Conservation (phyloP, 805 yeast genomes). For the Phaffomyces opuntiae region DNA sequence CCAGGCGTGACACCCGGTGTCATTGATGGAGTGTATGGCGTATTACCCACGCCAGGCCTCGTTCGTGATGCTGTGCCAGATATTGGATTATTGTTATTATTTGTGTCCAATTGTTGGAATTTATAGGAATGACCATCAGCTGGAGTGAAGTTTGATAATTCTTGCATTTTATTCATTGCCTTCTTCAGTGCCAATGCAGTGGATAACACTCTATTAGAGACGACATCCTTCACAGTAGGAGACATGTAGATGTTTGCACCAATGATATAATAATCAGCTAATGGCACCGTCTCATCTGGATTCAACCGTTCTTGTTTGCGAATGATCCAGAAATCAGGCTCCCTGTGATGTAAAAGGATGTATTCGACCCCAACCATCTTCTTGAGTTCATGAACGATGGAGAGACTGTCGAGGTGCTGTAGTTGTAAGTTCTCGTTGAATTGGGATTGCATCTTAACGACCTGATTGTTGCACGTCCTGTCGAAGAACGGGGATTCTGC, state of each 20-base stretch:
- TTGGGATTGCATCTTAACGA: slow-evolving; percentile 90
- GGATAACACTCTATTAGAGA: slow-evolving; percentile 54
- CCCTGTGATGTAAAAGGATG: slow-evolving; percentile 63
- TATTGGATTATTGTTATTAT: neutral
- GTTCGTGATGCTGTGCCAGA: slow-evolving; percentile 7
- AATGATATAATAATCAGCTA: slow-evolving; percentile 79
- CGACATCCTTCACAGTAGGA: slow-evolving; percentile 65
- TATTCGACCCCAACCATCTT: slow-evolving; percentile 87
- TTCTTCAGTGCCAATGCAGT: slow-evolving; percentile 31
- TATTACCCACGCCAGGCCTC: slow-evolving; percentile 18
- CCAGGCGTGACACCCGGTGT: slow-evolving; percentile 3
- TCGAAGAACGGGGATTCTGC: slow-evolving; percentile 93
- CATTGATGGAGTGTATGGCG: slow-evolving; percentile 22
- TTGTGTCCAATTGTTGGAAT: neutral
- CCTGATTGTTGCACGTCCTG: slow-evolving; percentile 89
- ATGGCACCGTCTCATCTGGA: slow-evolving; percentile 42
- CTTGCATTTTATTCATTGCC: slow-evolving; percentile 40
- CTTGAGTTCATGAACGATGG: slow-evolving; percentile 49
- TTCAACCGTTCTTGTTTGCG: slow-evolving; percentile 67
- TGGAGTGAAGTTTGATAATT: slow-evolving; percentile 49
- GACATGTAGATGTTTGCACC: slow-evolving; percentile 93
- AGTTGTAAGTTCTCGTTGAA: slow-evolving; percentile 45
- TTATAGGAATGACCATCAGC: slow-evolving; percentile 51
- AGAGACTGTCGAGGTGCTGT: slow-evolving; percentile 23
- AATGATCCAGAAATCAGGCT: slow-evolving; percentile 90